phyloP scores from a whole-genome alignment of 495 filamentous ascomycete genomes.

The Podospora comata region DNA sequence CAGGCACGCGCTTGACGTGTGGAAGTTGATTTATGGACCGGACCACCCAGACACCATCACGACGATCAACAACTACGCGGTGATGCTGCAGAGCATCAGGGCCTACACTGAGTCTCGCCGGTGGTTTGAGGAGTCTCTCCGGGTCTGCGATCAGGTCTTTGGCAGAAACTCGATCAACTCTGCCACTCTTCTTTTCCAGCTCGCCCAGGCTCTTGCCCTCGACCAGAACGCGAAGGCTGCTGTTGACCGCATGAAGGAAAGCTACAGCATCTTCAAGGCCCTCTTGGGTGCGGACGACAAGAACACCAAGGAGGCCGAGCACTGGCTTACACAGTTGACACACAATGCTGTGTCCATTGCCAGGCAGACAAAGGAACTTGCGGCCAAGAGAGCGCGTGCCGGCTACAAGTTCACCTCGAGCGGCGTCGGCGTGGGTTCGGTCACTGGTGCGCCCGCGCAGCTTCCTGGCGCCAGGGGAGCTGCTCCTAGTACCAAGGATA shows the following conservation, averaged over 20 bases:
- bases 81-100: slow-evolving; percentile 95
- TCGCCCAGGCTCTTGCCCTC: slow-evolving; percentile 88
- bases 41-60: slow-evolving; percentile 97
- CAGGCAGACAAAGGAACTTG: slow-evolving; percentile 83
- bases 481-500: slow-evolving; percentile 35
- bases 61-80: slow-evolving; percentile 96
- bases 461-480: slow-evolving; percentile 19
- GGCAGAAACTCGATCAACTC: slow-evolving; percentile 85
- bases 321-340: slow-evolving; percentile 94
- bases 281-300: slow-evolving; percentile 82
- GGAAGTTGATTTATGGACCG: slow-evolving; percentile 93
- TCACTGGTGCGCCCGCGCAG: slow-evolving; percentile 30
- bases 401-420: slow-evolving; percentile 49
- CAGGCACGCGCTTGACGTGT: slow-evolving; percentile 88
- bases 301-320: slow-evolving; percentile 92
- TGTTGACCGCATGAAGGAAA: slow-evolving; percentile 88
- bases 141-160: slow-evolving; percentile 80
- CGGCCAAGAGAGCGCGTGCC: slow-evolving; percentile 62
- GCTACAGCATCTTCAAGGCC: slow-evolving; percentile 87
- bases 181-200: slow-evolving; percentile 95
- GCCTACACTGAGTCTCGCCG: slow-evolving; percentile 85
- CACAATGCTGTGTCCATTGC: slow-evolving; percentile 90
- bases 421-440: slow-evolving; percentile 44
- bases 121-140: slow-evolving; percentile 93
- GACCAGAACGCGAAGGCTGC: slow-evolving; percentile 89